Evolutionary conservation across 305 asterid species (phyloP), one percentile per base, ranked within the genome.

Genomic region (Petunia hybrid): DNA sequence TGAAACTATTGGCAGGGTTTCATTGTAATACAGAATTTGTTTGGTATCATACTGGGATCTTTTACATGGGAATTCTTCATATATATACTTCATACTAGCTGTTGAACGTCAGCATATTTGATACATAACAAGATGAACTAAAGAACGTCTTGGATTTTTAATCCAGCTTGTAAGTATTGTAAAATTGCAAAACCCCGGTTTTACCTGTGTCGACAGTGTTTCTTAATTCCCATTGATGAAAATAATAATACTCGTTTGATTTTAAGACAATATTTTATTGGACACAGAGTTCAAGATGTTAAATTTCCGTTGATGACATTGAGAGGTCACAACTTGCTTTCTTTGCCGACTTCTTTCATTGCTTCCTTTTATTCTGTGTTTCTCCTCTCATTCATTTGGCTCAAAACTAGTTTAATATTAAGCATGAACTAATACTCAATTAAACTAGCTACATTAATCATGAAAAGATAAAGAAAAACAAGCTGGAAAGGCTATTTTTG

Each of bases 1-100:
- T 38, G 78, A 53, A 74, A 74, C 64, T 74, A 74, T 60, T 35
- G 63, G 48, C n/a, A 55, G 46, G 63, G 48, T 53, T 38, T 36
- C n/a, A 6, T 45, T 51, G 64, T 73, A 73, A 53, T 53, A 51
- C 8, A 6, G 2, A 51, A 53, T 41, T 73, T 51, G 38, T 7
- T 12, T 71, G 35, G 35, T 31, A n/a, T 48, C 45, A 46, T 31
- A 46, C 8, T 5, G 42, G 60, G 36, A 42, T 31, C 48, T 40
- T 6, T 45, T 51, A 35, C 62, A 51, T 51, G 36, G 64, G 46
- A 74, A 51, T 53, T 51, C 57, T 10, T 51, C n/a, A 8, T 10
- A 5, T 10, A 8, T 10, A 5, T 10, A 3, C 48, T 74, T 53
- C 64, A 74, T 74, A 38, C 14, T 74, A 38, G 64, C 51, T 45